phyloP scores from a whole-genome alignment of 139 green algal species.

The Coelastrella sp. region DNA sequence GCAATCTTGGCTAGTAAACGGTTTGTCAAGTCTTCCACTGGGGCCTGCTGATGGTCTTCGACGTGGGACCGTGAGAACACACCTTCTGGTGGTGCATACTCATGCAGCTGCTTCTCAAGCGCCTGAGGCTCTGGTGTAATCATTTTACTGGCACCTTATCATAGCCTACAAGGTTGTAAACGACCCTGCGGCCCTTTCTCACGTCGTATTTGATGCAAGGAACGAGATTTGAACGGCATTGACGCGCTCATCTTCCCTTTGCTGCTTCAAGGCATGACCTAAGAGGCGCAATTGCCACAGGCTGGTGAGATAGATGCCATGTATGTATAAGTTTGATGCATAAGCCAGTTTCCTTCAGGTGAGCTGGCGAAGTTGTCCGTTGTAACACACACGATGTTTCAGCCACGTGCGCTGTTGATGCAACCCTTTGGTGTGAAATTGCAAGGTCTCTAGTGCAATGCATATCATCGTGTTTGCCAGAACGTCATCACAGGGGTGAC shows the following conservation, averaged over 20 bases:
- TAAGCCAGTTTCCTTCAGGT: too few species aligned
- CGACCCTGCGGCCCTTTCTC: neutral
- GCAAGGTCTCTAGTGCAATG: too few species aligned
- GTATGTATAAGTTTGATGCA: too few species aligned
- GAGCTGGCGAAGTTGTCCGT: too few species aligned
- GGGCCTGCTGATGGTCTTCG: neutral
- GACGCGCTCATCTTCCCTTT: neutral
- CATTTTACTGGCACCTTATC: too few species aligned
- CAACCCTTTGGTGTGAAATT: too few species aligned
- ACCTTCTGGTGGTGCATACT: neutral
- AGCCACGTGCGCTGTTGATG: too few species aligned
- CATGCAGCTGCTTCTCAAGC: neutral
- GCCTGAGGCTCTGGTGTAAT: neutral
- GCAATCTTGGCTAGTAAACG: conserved; percentile 47
- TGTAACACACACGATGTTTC: too few species aligned
- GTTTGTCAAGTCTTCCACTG: conserved; percentile 4
- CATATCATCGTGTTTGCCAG: too few species aligned
- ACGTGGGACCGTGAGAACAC: neutral
- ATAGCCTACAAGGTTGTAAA: neutral
- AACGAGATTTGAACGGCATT: neutral
- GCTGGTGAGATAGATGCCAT: too few species aligned
- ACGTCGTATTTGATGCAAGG: neutral
- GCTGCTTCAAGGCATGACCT: neutral
- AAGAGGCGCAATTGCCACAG: neutral
- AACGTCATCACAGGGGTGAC: too few species aligned